A percentile compares a stretch with the other conserved stretches of the same genome.
These are phyloP conservation scores for Komagataella populi DNA, from an alignment of 805 yeast species.

Conservation along the genomic window DNA sequence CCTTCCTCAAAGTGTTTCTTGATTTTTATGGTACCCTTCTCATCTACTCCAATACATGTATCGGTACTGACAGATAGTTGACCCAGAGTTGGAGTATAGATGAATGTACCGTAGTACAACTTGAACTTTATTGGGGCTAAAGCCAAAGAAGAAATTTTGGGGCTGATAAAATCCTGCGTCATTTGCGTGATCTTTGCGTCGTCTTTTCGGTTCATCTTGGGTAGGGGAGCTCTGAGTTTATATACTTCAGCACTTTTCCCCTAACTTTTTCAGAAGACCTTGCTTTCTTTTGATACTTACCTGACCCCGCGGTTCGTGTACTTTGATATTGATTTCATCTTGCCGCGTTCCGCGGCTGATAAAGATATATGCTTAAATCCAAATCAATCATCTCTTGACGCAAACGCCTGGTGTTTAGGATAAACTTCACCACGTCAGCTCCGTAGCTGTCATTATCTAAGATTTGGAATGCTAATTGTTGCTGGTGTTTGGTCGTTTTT, in stretches of 20 bases:
- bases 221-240: neutral
- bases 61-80: constrained; percentile 38
- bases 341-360: neutral
- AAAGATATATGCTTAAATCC: neutral
- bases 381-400: neutral
- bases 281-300: too few species aligned
- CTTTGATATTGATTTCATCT: neutral
- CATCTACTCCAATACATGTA: constrained; percentile 52
- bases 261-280: too few species aligned
- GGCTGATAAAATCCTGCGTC: neutral
- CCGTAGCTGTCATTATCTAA: neutral
- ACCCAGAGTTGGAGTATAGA: constrained; percentile 56
- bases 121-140: constrained; percentile 11
- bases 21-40: constrained; percentile 37
- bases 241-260: neutral
- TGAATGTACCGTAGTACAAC: constrained; percentile 54
- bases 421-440: neutral
- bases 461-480: neutral
- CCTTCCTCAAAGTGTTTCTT: constrained; percentile 18
- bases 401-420: neutral
- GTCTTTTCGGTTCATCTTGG: neutral
- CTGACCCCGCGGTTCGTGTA: neutral
- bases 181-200: neutral
- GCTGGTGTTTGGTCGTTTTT: neutral
- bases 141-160: neutral